Evolutionary conservation across 495 filamentous ascomycete species (phyloP), one percentile per base, ranked within the genome.

Genomic region (Talaromyces ruber): DNA sequence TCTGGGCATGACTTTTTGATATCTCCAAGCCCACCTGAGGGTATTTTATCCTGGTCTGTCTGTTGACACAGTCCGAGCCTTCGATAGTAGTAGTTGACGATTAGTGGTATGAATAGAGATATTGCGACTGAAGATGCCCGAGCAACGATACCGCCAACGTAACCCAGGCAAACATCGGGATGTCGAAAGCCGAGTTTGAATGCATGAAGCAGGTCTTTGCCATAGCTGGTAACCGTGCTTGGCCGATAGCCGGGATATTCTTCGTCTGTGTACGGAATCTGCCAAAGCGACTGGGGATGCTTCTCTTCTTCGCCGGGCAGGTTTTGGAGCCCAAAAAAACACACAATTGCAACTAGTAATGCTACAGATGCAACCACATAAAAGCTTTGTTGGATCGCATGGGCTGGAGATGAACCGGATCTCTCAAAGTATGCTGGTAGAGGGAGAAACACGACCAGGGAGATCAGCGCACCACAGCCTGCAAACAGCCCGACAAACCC

Each of bases 81-180:
- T 53, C 91, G 87, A 72, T 93, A 98, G 71, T 91, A 97, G 43
- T 87, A 81, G 67, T 99, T 97, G 62, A 96, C 84, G 64, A 86
- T 93, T 4, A 99, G 81, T 5, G 94, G 95, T 56, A 99, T 87
- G 76, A 97, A 99, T 8, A 97, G 79, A 1, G 91, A 93, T 59
- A 98, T 96, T 11, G 88, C 93, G 47, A 99, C 93, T 0, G 92
- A 96, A n/a, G 91, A 96, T 11, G 94, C 91, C 57, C 94, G 86
- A 4, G 95, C 94, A 1, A 98, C 93, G 64, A 99, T 97, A 16
- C 93, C 93, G 61, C 93, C 94, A 0, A 97, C 74, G 66, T 98
- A 99, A 18, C 89, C 91, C 0, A 98, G 80, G 43, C 86, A 86
- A 67, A 99, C 93, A 56, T 86, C 82, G 25, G 81, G 77, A 68